phyloP scores from a whole-genome alignment of 1,139 yeast genomes.

The Kodamaea anthophila region DNA sequence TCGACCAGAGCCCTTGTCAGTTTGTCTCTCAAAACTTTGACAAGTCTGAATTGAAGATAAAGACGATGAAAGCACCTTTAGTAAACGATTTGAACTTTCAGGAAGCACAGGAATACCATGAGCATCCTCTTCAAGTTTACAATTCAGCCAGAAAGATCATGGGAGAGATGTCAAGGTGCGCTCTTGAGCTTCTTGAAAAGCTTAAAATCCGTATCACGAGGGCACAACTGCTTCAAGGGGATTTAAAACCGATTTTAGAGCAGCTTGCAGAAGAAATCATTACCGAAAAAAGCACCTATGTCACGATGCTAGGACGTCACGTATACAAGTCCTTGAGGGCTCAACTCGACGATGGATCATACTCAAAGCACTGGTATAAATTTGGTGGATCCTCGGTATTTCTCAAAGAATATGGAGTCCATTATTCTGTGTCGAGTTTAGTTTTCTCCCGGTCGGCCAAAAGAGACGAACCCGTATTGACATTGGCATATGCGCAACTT shows the following conservation, averaged over 20 bases:
- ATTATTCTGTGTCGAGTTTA: slow-evolving; percentile 30
- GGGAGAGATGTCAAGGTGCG: slow-evolving; percentile 7
- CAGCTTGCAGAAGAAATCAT: slow-evolving; percentile 9
- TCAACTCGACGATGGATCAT: slow-evolving; percentile 21
- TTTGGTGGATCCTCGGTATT: slow-evolving; percentile 37
- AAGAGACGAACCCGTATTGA: slow-evolving; percentile 28
- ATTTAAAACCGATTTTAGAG: slow-evolving; percentile 7
- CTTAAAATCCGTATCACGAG: slow-evolving; percentile 8
- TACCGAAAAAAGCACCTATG: slow-evolving; percentile 9
- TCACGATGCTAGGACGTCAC: slow-evolving; percentile 11
- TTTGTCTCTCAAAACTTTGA: slow-evolving; percentile 7
- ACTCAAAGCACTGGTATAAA: slow-evolving; percentile 30
- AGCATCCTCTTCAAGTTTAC: slow-evolving; percentile 8
- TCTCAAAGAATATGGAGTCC: slow-evolving; percentile 35
- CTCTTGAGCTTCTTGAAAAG: slow-evolving; percentile 4
- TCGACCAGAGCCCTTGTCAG: slow-evolving; percentile 7
- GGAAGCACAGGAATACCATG: slow-evolving; percentile 1
- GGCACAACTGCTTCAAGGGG: slow-evolving; percentile 7
- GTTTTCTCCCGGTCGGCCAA: slow-evolving; percentile 27
- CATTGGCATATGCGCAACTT: slow-evolving; percentile 39
- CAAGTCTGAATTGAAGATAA: background rate
- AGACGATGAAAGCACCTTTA: background rate
- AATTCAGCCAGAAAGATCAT: slow-evolving; percentile 7
- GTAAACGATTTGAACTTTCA: slow-evolving; percentile 4
- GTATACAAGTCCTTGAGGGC: slow-evolving; percentile 11